These are phyloP conservation scores for Wickerhamiella allomyrinae DNA, from an alignment of 805 yeast genomes.

Conservation along the genomic window DNA sequence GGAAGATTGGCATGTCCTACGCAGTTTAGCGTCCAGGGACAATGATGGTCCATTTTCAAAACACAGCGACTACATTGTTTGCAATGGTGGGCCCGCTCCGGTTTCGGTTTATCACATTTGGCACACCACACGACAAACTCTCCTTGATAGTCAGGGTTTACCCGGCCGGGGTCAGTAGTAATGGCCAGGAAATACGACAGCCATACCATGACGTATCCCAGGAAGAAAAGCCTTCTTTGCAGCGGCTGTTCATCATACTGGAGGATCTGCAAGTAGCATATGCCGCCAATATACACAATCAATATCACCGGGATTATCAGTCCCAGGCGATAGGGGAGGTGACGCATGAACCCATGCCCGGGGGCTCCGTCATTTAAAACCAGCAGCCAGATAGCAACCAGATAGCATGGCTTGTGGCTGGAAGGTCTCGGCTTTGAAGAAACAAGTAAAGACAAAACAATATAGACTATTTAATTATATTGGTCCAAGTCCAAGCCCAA, in stretches of 20 bases:
- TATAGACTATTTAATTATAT: too few species aligned
- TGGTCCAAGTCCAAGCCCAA: too few species aligned
- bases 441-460: too few species aligned
- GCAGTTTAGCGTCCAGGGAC: constrained; percentile 88
- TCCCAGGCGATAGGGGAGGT: constrained; percentile 14
- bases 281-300: constrained; percentile 10
- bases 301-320: constrained; percentile 11
- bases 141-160: constrained; percentile 18
- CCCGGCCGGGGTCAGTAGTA: constrained; percentile 43
- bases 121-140: constrained; percentile 10
- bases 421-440: too few species aligned
- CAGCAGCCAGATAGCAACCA: too few species aligned
- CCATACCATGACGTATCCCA: constrained; percentile 42
- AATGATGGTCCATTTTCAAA: constrained; percentile 49
- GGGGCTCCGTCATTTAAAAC: background rate
- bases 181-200: constrained; percentile 57
- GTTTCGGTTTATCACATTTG: constrained; percentile 22
- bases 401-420: too few species aligned
- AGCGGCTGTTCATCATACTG: constrained; percentile 7
- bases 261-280: constrained; percentile 8
- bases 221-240: constrained; percentile 4
- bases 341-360: constrained; percentile 1
- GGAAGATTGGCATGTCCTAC: constrained; percentile 73
- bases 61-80: constrained; percentile 27
- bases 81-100: constrained; percentile 33